A percentile compares a stretch with the other conserved stretches of the same genome.
phyloP scores from a whole-genome alignment of 192 early-diverging fungal genomes.

The Umbelopsis isabellina region DNA sequence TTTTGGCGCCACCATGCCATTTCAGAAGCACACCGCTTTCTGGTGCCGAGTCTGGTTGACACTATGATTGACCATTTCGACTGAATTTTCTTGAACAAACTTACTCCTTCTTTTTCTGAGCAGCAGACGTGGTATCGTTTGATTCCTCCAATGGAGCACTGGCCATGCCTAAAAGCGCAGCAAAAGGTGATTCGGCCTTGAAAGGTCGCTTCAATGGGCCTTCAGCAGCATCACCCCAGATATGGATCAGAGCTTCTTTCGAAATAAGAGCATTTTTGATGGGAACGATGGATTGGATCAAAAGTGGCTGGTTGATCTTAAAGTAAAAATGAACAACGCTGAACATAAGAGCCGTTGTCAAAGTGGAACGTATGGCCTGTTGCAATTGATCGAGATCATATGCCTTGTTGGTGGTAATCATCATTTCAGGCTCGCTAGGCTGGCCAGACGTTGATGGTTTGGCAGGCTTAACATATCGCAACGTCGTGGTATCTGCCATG shows the following conservation, averaged over 20 bases:
- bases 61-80: neutral
- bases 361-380: constrained; percentile 69
- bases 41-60: no score
- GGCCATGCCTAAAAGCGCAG: constrained; percentile 42
- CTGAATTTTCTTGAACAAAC: neutral
- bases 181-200: constrained; percentile 77
- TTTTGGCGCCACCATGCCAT: no score
- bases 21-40: no score
- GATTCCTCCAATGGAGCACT: constrained; percentile 3
- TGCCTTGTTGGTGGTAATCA: constrained; percentile 14
- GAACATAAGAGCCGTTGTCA: constrained; percentile 75
- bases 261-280: constrained; percentile 69
- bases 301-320: constrained; percentile 85
- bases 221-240: constrained; percentile 76
- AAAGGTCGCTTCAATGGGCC: constrained; percentile 85
- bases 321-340: constrained; percentile 86
- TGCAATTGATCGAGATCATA: constrained; percentile 77
- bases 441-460: constrained; percentile 50
- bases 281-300: constrained; percentile 85
- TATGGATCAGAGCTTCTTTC: constrained; percentile 79
- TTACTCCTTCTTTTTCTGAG: constrained; percentile 2
- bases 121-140: neutral
- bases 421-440: constrained; percentile 32
- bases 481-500: constrained; percentile 71
- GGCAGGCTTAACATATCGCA: constrained; percentile 77